Conservation (phyloP, 139 green algal species). For the Coccomyxa sp. region DNA sequence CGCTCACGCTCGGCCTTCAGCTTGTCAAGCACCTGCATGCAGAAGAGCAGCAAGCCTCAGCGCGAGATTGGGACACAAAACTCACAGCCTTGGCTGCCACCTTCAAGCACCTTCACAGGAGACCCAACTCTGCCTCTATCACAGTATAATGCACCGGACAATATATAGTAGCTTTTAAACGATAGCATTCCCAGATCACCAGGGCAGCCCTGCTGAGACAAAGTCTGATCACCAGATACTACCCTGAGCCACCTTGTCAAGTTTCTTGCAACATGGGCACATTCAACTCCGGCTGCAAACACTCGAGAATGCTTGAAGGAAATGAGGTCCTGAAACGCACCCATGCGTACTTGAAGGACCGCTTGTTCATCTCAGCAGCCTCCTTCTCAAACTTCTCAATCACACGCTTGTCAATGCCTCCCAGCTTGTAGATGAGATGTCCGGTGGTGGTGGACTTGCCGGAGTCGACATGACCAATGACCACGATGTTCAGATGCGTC, state of each 20-base stretch:
- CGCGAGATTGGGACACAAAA: too few species aligned
- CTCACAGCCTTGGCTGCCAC: too few species aligned
- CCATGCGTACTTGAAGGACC: constrained; percentile 73
- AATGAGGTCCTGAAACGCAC: constrained; percentile 24
- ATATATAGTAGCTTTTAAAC: too few species aligned
- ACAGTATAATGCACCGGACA: too few species aligned
- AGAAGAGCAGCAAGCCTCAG: not conserved
- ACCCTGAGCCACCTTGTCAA: not conserved
- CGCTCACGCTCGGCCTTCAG: constrained; percentile 95
- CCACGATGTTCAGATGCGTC: constrained; percentile 36
- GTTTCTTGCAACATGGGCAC: too few species aligned
- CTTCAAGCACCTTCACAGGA: too few species aligned
- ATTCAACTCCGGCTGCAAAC: too few species aligned
- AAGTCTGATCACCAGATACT: constrained; percentile 3
- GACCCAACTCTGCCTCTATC: not conserved
- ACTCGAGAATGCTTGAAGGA: not conserved
- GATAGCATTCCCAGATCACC: too few species aligned
- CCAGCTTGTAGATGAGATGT: constrained; percentile 96
- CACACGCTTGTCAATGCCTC: constrained; percentile 98
- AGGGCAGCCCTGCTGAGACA: too few species aligned
- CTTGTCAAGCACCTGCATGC: constrained; percentile 75
- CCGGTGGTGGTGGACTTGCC: constrained; percentile 97
- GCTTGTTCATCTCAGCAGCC: constrained; percentile 67
- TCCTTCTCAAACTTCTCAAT: constrained; percentile 87
- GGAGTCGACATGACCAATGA: constrained; percentile 37